These are phyloP conservation scores for Sarcodon sp. DNA, from an alignment of 768 basidiomycete species.

Conservation along the genomic window DNA sequence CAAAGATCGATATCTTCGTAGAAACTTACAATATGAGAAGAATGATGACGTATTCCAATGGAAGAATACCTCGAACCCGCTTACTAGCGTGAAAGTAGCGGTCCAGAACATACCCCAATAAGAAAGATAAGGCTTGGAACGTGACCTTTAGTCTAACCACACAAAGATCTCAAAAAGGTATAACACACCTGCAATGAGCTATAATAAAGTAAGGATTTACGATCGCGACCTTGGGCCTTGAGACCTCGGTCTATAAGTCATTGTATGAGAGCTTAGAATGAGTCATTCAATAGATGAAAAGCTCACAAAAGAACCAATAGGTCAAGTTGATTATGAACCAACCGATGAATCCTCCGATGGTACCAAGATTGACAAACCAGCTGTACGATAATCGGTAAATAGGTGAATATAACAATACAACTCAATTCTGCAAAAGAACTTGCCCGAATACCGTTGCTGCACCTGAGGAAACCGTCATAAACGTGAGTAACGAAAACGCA, in stretches of 20 bases:
- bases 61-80: slow-evolving; percentile 15
- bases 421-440: slow-evolving; percentile 11
- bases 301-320: slow-evolving; percentile 27
- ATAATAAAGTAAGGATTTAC: slow-evolving; percentile 48
- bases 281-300: too few species aligned
- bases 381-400: slow-evolving; percentile 4
- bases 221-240: slow-evolving; percentile 51
- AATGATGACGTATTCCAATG: slow-evolving; percentile 20
- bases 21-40: slow-evolving; percentile 17
- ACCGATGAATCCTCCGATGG: slow-evolving; percentile 20
- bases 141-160: slow-evolving; percentile 21
- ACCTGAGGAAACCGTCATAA: slow-evolving; percentile 22
- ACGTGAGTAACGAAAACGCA: slow-evolving; percentile 7
- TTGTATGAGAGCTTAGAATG: neutral
- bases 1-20: neutral
- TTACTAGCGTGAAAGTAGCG: slow-evolving; percentile 3
- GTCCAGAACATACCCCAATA: slow-evolving; percentile 5
- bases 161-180: slow-evolving; percentile 52
- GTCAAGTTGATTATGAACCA: slow-evolving; percentile 28
- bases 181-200: slow-evolving; percentile 53
- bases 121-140: slow-evolving; percentile 11
- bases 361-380: slow-evolving; percentile 23
- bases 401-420: neutral
- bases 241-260: slow-evolving; percentile 38
- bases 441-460: slow-evolving; percentile 14